Conservation (phyloP, 2,329 filamentous ascomycete species). For the Colletotrichum sp. region DNA sequence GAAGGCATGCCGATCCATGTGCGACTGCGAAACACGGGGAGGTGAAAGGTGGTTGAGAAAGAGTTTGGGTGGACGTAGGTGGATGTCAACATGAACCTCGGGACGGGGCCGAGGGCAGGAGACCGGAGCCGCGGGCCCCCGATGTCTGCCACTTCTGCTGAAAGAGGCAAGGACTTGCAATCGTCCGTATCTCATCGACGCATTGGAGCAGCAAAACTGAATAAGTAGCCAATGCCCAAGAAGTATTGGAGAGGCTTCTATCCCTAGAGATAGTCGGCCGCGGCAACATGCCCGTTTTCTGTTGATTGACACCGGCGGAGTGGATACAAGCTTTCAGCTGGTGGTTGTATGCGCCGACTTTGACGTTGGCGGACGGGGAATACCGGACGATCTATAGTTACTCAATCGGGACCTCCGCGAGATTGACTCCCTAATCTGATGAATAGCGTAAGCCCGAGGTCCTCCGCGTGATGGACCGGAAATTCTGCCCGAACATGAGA, state of each 20-base stretch:
- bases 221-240: background rate
- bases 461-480: background rate
- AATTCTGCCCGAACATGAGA: background rate
- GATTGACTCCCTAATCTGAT: background rate
- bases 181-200: background rate
- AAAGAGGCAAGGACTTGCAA: background rate
- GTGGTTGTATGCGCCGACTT: background rate
- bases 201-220: background rate
- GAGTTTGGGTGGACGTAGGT: background rate
- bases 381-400: background rate
- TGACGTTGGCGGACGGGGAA: background rate
- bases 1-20: slow-evolving; percentile 42
- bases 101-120: background rate
- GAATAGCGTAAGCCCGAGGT: background rate
- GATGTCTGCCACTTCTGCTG: background rate
- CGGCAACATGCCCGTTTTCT: background rate
- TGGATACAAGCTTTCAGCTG: background rate
- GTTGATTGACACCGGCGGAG: background rate
- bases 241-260: background rate
- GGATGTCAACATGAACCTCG: background rate
- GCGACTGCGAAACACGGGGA: slow-evolving; percentile 18
- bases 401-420: background rate
- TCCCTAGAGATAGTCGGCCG: background rate
- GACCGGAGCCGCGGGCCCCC: background rate
- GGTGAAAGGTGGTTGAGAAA: background rate